Base-by-base conservation (phyloP, 2,329 filamentous ascomycete species). In the Hypoxylon sp. region DNA sequence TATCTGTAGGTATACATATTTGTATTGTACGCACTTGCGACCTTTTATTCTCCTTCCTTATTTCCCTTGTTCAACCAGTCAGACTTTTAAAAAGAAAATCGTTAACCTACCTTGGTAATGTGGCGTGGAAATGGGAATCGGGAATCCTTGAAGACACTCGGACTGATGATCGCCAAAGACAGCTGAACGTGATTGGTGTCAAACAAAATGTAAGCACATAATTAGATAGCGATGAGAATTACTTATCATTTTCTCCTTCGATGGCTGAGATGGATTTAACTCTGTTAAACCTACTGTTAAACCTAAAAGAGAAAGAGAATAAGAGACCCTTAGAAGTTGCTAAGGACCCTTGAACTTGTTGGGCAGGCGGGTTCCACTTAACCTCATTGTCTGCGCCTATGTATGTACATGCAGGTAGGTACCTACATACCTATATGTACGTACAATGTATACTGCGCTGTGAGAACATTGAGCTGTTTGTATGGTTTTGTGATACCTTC, bases 51-150 rank as follows among this genome's bases (percentile, higher is more conserved):
- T 44, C 21, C 5, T 21, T 44, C 19, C 19, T 8, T 17, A 11
- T 44, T 44, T 19, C 27, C 27, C 39, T 44, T 56, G n/a, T 21
- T 44, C 15, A 29, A 39, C 19, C 27, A 39, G 10, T 51, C 32
- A 51, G 55, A 53, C 11, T 24, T 35, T 35, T 52, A 56, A 50
- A 56, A 58, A 48, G 27, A 39, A 37, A 37, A 15, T 47, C 50
- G 10, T 52, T 61, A 44, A 55, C 59, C 50, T 37, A 46, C 48
- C 39, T 48, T 31, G 55, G 61, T 46, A 59, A 39, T 64, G 62
- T 63, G 59, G 58, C 58, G 59, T 64, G 51, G 50, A 48, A 39
- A n/a, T 11, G 15, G 13, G 6, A 21, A 56, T 27, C 19, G 15
- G 13, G 6, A 21, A 56, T 27, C 19, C 44, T 54, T 21, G 53